Evolutionary conservation across 176 grass and related monocot genomes (phyloP).

Genomic region (Phoenix roebelenii): DNA sequence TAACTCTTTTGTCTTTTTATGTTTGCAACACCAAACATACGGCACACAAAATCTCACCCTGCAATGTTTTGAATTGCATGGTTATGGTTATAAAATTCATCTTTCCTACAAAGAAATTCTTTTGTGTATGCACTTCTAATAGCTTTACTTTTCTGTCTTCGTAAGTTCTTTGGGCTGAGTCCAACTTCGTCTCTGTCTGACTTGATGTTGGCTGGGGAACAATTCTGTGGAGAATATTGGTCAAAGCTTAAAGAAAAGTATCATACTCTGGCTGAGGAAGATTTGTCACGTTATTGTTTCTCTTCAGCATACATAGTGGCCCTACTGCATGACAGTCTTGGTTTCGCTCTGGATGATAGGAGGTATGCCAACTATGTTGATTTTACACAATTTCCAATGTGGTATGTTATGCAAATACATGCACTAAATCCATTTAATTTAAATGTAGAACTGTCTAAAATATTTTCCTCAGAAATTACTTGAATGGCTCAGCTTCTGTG

Average conservation of each 20-base stretch:
- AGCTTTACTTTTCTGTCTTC: too few relatives aligned
- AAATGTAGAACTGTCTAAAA: too few relatives aligned
- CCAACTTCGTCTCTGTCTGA: slow-evolving; percentile 54
- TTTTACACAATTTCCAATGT: neutral
- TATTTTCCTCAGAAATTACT: too few relatives aligned
- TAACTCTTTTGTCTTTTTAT: slow-evolving; percentile 6
- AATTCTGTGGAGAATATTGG: slow-evolving; percentile 67
- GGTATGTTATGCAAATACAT: too few relatives aligned
- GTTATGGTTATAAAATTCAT: too few relatives aligned
- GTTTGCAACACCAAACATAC: neutral
- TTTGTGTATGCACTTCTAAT: neutral
- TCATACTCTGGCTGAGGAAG: slow-evolving; percentile 41
- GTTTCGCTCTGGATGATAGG: slow-evolving; percentile 50
- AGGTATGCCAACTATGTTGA: slow-evolving; percentile 33
- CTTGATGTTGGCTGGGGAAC: slow-evolving; percentile 55
- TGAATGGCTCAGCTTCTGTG: too few relatives aligned
- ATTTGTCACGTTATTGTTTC: slow-evolving; percentile 87
- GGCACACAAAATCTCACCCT: too few relatives aligned
- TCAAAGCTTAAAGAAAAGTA: slow-evolving; percentile 46
- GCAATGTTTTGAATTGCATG: too few relatives aligned
- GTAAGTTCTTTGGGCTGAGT: slow-evolving; percentile 72
- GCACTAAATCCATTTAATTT: too few relatives aligned
- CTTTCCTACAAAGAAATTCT: neutral
- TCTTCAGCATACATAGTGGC: slow-evolving; percentile 84
- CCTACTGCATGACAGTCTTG: slow-evolving; percentile 67